Base-by-base conservation (phyloP, 2,329 filamentous ascomycete species). In the Pseudocercospora macadamiae region DNA sequence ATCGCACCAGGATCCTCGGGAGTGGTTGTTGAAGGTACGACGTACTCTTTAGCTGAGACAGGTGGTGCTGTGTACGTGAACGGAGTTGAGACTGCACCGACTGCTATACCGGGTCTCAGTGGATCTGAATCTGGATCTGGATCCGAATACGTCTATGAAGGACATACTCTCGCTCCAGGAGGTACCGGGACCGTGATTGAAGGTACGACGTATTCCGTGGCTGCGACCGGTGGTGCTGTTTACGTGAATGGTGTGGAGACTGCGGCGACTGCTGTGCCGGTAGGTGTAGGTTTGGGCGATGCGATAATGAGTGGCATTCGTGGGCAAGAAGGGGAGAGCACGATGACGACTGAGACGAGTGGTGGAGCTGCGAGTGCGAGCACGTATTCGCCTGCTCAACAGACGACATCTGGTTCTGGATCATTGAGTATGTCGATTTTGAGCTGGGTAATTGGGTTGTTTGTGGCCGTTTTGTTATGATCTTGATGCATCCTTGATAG, bases 21-120 rank as follows among this genome's bases (percentile, higher is more conserved):
- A 9, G 54, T 52, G 26, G 32, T 51, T 10, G 45, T 52, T 5
- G 30, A 18, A 25, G 54, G 54, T 21, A 51, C 54, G 21, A 57
- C 54, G 8, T 57, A 57, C 26, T 51, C 54, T 21, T 18, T 57
- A 8, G 28, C 32, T 32, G 28, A 45, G 9, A 48, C 54, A 6
- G 54, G 54, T 9, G 45, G 36, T n/a, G 30, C 44, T 14, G 32
- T 57, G 10, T 21, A 23, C 7, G 45, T 57, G 19, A 57, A 57
- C 32, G 45, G 45, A 12, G 16, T 39, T n/a, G 36, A 39, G 36
- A 39, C 36, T 39, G 36, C 16, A 4, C n/a, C 36, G 16, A 39
- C 16, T 21, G 36, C 16, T 7, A 21, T 39, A 2, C 36, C 36
- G 12, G 36, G 36, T 8, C 36, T 39, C 8, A 10, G 12, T 10